phyloP scores from a whole-genome alignment of 495 filamentous ascomycete genomes.

The Immersiella caudata region DNA sequence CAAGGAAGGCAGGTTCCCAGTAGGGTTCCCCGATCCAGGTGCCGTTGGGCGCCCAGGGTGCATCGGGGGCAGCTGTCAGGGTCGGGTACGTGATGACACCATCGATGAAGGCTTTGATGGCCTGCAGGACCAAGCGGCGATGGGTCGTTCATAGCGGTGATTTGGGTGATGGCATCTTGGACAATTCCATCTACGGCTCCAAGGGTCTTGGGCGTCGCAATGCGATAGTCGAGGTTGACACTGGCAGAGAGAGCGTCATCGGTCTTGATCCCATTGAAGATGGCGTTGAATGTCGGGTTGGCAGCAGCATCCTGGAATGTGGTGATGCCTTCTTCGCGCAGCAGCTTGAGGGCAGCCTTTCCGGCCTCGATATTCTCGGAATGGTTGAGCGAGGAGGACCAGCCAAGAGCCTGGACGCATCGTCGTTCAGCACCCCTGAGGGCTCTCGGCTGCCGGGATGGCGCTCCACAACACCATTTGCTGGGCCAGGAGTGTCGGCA shows the following conservation, averaged over 20 bases:
- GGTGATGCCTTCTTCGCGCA: conserved; percentile 1
- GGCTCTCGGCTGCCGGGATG: background rate
- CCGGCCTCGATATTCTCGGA: background rate
- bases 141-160: background rate
- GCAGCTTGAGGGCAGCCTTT: background rate
- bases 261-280: background rate
- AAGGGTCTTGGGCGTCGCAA: background rate
- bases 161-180: background rate
- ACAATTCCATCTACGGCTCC: background rate
- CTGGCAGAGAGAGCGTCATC: background rate
- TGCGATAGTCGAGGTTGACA: background rate
- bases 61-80: background rate
- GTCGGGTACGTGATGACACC: conserved; percentile 1
- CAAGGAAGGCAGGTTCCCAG: background rate
- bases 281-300: background rate
- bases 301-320: conserved; percentile 2
- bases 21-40: background rate
- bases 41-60: background rate
- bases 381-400: background rate
- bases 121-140: background rate
- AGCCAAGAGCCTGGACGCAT: background rate
- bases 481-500: background rate
- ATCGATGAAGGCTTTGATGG: conserved; percentile 8
- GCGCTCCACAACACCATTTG: background rate
- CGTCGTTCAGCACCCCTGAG: background rate